Evolutionary conservation across 208 protist species (phyloP).

Genomic region (Trypanosoma scelopori): DNA sequence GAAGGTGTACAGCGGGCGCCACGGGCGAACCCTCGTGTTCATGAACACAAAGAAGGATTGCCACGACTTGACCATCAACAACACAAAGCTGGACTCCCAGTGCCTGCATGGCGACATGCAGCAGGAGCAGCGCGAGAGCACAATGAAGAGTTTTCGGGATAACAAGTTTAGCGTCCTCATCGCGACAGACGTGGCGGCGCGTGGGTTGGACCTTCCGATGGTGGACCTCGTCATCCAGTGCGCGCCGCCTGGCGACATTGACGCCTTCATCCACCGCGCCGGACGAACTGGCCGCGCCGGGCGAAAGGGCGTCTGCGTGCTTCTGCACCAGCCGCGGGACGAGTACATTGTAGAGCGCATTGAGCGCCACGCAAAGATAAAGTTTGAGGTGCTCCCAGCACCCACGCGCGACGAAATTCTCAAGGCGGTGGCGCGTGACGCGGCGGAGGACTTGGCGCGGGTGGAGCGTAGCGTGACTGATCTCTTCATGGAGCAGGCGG

Average conservation of each 20-base stretch:
- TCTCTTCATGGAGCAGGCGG: conserved; percentile 87
- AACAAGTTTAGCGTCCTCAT: conserved; percentile 94
- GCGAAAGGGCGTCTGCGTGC: conserved; percentile 86
- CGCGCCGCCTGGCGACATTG: conserved; percentile 81
- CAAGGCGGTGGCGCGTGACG: conserved; percentile 78
- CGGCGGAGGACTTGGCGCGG: conserved; percentile 82
- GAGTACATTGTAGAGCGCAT: conserved; percentile 90
- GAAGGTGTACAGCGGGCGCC: conserved; percentile 86
- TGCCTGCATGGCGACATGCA: conserved; percentile 97
- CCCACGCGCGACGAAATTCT: conserved; percentile 89
- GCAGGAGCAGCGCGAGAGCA: conserved; percentile 91
- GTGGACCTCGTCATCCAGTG: conserved; percentile 92
- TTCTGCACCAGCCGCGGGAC: conserved; percentile 83
- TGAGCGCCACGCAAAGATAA: conserved; percentile 90
- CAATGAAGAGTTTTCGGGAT: conserved; percentile 93
- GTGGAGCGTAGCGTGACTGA: conserved; percentile 84
- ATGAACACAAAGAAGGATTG: conserved; percentile 93
- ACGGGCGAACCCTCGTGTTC: conserved; percentile 91
- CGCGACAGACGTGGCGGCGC: conserved; percentile 91
- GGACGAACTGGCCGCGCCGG: conserved; percentile 96
- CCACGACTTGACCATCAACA: conserved; percentile 89
- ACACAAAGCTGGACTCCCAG: conserved; percentile 90
- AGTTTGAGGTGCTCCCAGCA: conserved; percentile 85
- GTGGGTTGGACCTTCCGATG: conserved; percentile 86
- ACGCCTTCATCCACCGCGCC: conserved; percentile 97